phyloP scores from a whole-genome alignment of 441 rosid species.

The Eutrema salsugineum region DNA sequence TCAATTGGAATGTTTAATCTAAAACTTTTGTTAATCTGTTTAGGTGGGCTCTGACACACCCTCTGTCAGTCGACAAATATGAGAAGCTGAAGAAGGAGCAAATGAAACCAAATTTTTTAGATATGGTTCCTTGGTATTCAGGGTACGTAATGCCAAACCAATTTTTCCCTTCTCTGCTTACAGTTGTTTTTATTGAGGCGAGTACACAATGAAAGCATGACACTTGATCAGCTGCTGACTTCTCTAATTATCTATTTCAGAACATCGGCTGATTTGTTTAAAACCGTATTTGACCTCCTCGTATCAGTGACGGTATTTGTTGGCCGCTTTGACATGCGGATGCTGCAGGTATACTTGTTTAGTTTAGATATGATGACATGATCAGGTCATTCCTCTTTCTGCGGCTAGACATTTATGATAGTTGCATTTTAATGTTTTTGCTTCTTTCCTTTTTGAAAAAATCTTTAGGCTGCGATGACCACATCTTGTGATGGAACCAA shows the following conservation, averaged over 20 bases:
- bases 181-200: not conserved
- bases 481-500: conserved; percentile 49
- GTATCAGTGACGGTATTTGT: conserved; percentile 97
- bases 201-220: not conserved
- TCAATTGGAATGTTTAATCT: conserved; percentile 1
- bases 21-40: not conserved
- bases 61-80: conserved; percentile 73
- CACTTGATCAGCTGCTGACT: conserved; percentile 1
- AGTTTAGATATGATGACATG: not conserved
- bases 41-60: conserved; percentile 99
- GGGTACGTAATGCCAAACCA: conserved; percentile 50
- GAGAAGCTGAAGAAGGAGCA: conserved; percentile 83
- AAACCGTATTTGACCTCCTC: conserved; percentile 96
- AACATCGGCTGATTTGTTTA: conserved; percentile 99
- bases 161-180: not conserved
- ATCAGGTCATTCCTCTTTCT: not conserved
- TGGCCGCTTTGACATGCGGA: conserved; percentile 99
- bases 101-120: conserved; percentile 93
- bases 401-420: not conserved
- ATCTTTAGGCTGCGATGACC: conserved; percentile 88
- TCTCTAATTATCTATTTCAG: conserved; percentile 48
- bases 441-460: conserved; percentile 11
- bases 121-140: conserved; percentile 99
- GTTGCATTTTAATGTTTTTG: not conserved
- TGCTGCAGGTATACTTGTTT: conserved; percentile 85